Base-by-base conservation (phyloP, 768 basidiomycete genomes). In the Mycena amicta region DNA sequence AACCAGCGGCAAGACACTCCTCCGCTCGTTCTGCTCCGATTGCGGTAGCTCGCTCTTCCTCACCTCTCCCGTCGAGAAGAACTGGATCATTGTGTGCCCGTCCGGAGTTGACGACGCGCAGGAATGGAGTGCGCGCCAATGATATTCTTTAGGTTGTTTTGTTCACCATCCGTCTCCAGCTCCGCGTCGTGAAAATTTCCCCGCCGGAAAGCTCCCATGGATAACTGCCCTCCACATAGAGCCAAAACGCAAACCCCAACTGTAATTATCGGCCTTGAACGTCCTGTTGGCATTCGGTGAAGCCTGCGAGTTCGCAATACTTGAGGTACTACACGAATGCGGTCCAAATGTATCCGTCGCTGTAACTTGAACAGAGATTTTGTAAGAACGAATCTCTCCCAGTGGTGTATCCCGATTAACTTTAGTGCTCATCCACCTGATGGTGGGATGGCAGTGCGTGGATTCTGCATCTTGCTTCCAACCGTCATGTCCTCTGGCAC, bases 11-110 rank as follows among this genome's bases (percentile, higher is more conserved):
- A 51, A 59, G 2, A 52, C 65, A 3, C 52, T 71, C 6, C 27
- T 61, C 8, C 68, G 70, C 6, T 66, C 63, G n/a, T 71, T 71
- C 61, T 71, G 70, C 54, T 41, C 64, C 18, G 57, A 57, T 12
- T 70, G 70, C 33, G 68, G 70, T 15, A 57, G 69, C 6, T 66
- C 60, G 3, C 41, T 71, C 25, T 71, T 71, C 60, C 47, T 71
- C n/a, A 47, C 29, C 46, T 55, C 54, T 3, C 54, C 54, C 3
- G 22, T 37, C 8, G 39, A 55, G 22, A 55, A 28, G 46, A 27
- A 47, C 28, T 55, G 54, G 54, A 50, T 55, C 15, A 49, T 13
- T 39, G 54, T 55, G 5, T 33, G 29, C 20, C 45, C 54, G 23
- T 8, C 54, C 6, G 46, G 45, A 20, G 29, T 55, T 4, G 54